Conservation (phyloP, 2,329 filamentous ascomycete genomes). For the Diaporthe vexans region DNA sequence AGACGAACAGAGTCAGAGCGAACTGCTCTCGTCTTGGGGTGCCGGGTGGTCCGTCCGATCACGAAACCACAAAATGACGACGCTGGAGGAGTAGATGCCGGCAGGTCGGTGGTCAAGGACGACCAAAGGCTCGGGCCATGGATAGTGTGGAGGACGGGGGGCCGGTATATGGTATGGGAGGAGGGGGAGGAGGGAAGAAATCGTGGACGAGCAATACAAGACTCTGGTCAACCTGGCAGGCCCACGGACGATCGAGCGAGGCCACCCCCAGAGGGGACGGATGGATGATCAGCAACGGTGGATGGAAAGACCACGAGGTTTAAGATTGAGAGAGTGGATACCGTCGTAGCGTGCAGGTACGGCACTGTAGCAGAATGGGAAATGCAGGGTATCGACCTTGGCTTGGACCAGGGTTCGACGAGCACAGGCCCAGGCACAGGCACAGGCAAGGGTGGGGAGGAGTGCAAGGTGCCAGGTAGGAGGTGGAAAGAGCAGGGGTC, state of each 20-base stretch:
- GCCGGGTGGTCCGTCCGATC: conserved; percentile 21
- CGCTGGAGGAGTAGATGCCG: conserved; percentile 2
- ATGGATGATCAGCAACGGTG: conserved; percentile 22
- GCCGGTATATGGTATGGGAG: conserved; percentile 1
- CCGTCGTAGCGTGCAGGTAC: conserved; percentile 22
- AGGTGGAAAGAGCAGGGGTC: background rate
- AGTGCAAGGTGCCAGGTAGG: background rate
- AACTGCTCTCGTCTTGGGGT: background rate
- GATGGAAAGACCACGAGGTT: conserved; percentile 35
- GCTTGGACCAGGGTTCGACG: background rate
- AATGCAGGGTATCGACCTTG: conserved; percentile 21
- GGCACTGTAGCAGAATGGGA: conserved; percentile 23
- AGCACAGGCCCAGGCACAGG: conserved; percentile 34
- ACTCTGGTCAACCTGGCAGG: background rate
- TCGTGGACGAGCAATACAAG: background rate
- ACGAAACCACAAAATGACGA: background rate
- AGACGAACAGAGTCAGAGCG: conserved; percentile 28
- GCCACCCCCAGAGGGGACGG: conserved; percentile 3
- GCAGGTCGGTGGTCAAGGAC: conserved; percentile 1
- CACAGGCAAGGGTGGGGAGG: background rate
- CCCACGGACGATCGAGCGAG: conserved; percentile 21
- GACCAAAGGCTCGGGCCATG: background rate
- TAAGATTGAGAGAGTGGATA: conserved; percentile 35
- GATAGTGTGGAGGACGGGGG: background rate
- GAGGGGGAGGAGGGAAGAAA: conserved; percentile 7